phyloP scores from a whole-genome alignment of 495 filamentous ascomycete genomes.

The Lasiosphaeria hispida region DNA sequence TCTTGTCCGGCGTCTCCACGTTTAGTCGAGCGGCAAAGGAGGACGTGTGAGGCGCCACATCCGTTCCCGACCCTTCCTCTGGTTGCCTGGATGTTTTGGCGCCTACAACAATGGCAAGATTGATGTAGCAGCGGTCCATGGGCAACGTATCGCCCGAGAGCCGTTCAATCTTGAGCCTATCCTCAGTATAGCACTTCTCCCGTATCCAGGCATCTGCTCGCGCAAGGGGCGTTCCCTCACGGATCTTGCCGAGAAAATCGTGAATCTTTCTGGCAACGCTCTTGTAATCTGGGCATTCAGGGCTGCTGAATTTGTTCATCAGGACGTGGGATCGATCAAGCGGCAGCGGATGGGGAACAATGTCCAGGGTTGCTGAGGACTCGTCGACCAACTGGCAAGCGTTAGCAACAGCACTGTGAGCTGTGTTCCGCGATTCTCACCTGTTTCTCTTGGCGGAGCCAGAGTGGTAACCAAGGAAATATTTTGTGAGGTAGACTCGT shows the following conservation, averaged over 20 bases:
- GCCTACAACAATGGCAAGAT: too few relatives aligned
- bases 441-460: slow-evolving; percentile 15
- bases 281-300: slow-evolving; percentile 18
- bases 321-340: slow-evolving; percentile 24
- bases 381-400: slow-evolving; percentile 21
- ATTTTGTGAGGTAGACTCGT: slow-evolving; percentile 18
- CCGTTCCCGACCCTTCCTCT: too few relatives aligned
- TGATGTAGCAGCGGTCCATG: too few relatives aligned
- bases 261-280: slow-evolving; percentile 19
- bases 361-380: slow-evolving; percentile 21
- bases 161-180: too few relatives aligned
- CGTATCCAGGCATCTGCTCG: too few relatives aligned
- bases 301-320: slow-evolving; percentile 30
- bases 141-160: too few relatives aligned
- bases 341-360: slow-evolving; percentile 24
- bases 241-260: slow-evolving; percentile 22
- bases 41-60: too few relatives aligned
- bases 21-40: too few relatives aligned
- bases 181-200: too few relatives aligned
- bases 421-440: slow-evolving; percentile 12
- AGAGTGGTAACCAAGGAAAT: slow-evolving; percentile 18
- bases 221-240: too few relatives aligned
- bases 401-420: slow-evolving; percentile 11
- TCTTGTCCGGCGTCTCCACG: too few relatives aligned
- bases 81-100: too few relatives aligned